Base-by-base conservation (phyloP, 1,284 basidiomycete species). In the Apiotrichum domesticum region DNA sequence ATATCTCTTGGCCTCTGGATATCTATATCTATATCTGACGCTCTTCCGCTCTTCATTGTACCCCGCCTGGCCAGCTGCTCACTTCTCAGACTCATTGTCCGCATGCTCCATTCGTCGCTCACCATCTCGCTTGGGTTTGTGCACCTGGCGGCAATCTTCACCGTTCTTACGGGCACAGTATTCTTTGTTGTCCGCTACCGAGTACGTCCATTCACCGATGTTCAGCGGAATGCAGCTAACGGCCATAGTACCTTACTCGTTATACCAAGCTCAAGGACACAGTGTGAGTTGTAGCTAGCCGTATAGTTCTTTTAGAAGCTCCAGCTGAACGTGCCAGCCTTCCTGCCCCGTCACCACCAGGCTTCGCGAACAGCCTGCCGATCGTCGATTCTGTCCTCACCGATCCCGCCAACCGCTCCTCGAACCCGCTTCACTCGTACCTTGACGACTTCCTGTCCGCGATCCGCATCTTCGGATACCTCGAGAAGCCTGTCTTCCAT, bases 401-500 rank as follows among this genome's bases (percentile, higher is more conserved):
- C 0, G 87, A 90, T 69, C 84, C 84, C 8, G 86, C 87, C 59
- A 61, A 55, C 21, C 55, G 68, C 8, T 66, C 85, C 0, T 82
- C 87, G 6, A 83, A 85, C 4, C 68, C 78, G 3, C 92, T 96
- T 68, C 90, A 94, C 71, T 93, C 94, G 68, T 96, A 96, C 69
- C 81, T 97, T 35, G 93, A 96, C 71, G 94, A 97, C 68, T 96
- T 97, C 70, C 75, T 97, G 46, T 87, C 93, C 63, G 93, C 93
- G 4, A 89, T 97, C 57, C 83, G 92, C 54, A 89, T 97, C 9
- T 97, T 97, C 69, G 94, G 93, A 29, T 97, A 95, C 72, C 80
- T 96, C 35, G 92, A 96, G 77, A 94, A 93, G 76, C 92, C 92
- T 0, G 91, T 92, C 61, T 97, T 97, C 72, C 92, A 96, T 69